These are phyloP conservation scores for Rhizopus delemar DNA, from an alignment of 371 early-diverging fungal genomes.

Conservation along the genomic window DNA sequence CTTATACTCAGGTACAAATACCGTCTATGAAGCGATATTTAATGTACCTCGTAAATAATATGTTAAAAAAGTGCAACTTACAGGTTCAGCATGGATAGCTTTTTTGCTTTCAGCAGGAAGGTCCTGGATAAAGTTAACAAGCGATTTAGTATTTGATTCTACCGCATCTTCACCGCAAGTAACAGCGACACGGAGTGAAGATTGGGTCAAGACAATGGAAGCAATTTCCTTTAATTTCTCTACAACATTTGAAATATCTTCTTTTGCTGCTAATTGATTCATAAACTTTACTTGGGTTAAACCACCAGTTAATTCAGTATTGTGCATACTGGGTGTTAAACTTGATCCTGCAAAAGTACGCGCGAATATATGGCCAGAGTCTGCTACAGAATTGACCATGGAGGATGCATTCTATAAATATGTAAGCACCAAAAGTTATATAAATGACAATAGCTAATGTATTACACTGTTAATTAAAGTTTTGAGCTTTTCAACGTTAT, in stretches of 20 bases:
- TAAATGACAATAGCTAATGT: slow-evolving; percentile 5
- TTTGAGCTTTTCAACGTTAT: slow-evolving; percentile 68
- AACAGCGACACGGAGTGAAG: slow-evolving; percentile 67
- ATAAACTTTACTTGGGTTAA: slow-evolving; percentile 82
- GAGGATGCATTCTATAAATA: slow-evolving; percentile 60
- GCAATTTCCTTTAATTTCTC: slow-evolving; percentile 66
- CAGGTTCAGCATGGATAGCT: slow-evolving; percentile 4
- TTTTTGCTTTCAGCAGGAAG: slow-evolving; percentile 35
- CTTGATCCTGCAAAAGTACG: slow-evolving; percentile 70
- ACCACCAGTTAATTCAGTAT: slow-evolving; percentile 70
- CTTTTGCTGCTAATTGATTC: slow-evolving; percentile 63
- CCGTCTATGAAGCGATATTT: slow-evolving; percentile 15
- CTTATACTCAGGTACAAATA: slow-evolving; percentile 38
- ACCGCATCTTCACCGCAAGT: slow-evolving; percentile 67
- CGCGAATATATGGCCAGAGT: slow-evolving; percentile 85
- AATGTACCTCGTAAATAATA: neutral
- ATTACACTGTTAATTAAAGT: slow-evolving; percentile 73
- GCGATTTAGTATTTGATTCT: slow-evolving; percentile 58
- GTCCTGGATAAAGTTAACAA: slow-evolving; percentile 55
- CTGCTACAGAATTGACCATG: slow-evolving; percentile 80
- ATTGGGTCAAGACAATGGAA: slow-evolving; percentile 53
- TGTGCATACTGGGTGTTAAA: slow-evolving; percentile 60
- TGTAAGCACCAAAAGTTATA: neutral
- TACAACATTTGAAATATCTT: slow-evolving; percentile 62
- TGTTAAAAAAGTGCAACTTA: slow-evolving; percentile 1